Evolutionary conservation across 179 eudicot species (phyloP), one percentile per base, ranked within the genome.

Genomic region (Patellifolia procumbens): DNA sequence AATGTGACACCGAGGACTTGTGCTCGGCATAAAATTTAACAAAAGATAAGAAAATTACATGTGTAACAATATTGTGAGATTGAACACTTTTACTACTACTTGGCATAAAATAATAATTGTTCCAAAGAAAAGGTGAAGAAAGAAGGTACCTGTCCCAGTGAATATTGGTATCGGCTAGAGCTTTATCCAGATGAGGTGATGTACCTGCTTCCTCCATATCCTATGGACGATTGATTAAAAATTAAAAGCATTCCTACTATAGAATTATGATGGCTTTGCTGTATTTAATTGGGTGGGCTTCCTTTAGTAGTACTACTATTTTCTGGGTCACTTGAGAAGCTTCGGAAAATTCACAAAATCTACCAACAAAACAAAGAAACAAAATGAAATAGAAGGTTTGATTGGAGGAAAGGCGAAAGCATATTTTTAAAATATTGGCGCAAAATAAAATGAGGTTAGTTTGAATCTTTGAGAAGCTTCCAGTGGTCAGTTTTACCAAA

Each of bases 141-240:
- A 29, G 8, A 62, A 53, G 70, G 37, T 46, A 84, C 93, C 93
- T 87, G 80, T 85, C 83, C 94, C 92, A 90, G 61, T 84, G 86
- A 84, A 90, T 85, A 43, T 90, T 81, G 66, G 94, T 90, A 70
- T 90, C 92, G 48, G 90, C 82, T 24, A 88, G 90, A 78, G 88
- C 72, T 29, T 78, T 46, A 62, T 73, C 85, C 59, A 87, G 74
- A 9, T 73, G 69, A 35, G 89, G 76, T 49, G 89, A 53, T 20
- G 87, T 62, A 3, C 67, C 80, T 17, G 58, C 84, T 39, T 82
- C 76, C n/a, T n/a, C n/a, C n/a, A n/a, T n/a, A n/a, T n/a, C n/a
- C n/a, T n/a, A n/a, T n/a, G n/a, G n/a, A n/a, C n/a, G n/a, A n/a
- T n/a, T n/a, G n/a, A n/a, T n/a, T n/a, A n/a, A n/a, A n/a, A n/a